Percentiles rank a stretch among this genome's conserved stretches.
Conservation (phyloP, 2,329 filamentous ascomycete genomes). For the Beauveria sp. region DNA sequence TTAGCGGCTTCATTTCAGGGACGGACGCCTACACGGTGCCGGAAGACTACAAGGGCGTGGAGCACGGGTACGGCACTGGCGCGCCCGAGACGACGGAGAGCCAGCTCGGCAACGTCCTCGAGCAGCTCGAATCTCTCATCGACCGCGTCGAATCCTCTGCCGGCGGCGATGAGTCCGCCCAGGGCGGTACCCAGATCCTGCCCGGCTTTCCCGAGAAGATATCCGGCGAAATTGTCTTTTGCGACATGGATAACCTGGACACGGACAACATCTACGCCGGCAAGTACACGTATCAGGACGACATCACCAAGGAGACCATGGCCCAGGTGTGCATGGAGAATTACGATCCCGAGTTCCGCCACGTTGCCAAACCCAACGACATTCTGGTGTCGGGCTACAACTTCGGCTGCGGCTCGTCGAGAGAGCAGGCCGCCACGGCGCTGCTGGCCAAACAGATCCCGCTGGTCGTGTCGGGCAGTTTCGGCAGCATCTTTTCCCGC, state of each 20-base stretch:
- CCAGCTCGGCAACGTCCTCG: background rate
- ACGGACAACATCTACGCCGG: slow-evolving; percentile 80
- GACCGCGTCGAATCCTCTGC: slow-evolving; percentile 11
- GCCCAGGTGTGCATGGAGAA: slow-evolving; percentile 88
- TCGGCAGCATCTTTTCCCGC: slow-evolving; percentile 74
- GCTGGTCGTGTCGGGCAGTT: slow-evolving; percentile 71
- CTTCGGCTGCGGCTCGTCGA: slow-evolving; percentile 74
- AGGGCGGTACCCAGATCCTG: slow-evolving; percentile 56
- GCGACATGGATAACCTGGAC: slow-evolving; percentile 73
- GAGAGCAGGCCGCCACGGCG: slow-evolving; percentile 81
- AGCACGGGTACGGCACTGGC: slow-evolving; percentile 14
- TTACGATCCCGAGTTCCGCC: slow-evolving; percentile 68
- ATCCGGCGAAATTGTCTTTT: slow-evolving; percentile 80
- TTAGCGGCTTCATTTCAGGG: slow-evolving; percentile 63
- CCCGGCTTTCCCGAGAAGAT: slow-evolving; percentile 82
- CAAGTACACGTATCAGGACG: slow-evolving; percentile 88
- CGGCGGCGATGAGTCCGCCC: slow-evolving; percentile 12
- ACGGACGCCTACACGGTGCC: slow-evolving; percentile 73
- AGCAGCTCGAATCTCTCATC: slow-evolving; percentile 16
- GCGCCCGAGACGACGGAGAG: background rate
- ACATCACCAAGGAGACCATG: slow-evolving; percentile 70
- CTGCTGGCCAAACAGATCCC: slow-evolving; percentile 75
- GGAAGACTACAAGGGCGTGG: slow-evolving; percentile 25
- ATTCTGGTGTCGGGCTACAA: slow-evolving; percentile 83
- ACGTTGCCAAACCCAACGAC: slow-evolving; percentile 59